Evolutionary conservation across 2,329 filamentous ascomycete genomes (phyloP), one percentile per base, ranked within the genome.

Genomic region (Westerdykella sp.): DNA sequence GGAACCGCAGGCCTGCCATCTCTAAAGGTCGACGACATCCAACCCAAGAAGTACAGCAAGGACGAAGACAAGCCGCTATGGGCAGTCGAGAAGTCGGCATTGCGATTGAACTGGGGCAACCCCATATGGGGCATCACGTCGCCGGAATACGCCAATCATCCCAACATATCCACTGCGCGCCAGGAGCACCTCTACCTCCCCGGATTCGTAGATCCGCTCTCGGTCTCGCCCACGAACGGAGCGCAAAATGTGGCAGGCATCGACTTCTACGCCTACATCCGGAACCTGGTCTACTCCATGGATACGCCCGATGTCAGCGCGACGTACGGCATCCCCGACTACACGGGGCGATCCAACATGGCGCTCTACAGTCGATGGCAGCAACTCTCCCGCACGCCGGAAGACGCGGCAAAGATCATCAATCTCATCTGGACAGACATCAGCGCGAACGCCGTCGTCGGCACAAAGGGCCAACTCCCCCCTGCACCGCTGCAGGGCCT

Each of bases 381-480:
- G 45, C 45, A 64, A 2, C 54, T 70, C 1, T 65, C 65, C 1
- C 25, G 37, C 1, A 56, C 52, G 1, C 45, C 64, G 0, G 43
- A 42, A 0, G 53, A 48, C 0, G 60, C 65, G 1, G 57, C 60
- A 0, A 50, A 56, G 10, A 72, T 74, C 7, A 51, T 72, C 10
- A 69, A 73, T 47, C 54, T 72, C 0, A 61, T 74, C 5, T 74
- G 69, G 66, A 74, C 71, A 0, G 71, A 75, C 43, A 42, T 70
- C 6, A 62, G 66, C 1, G 65, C 72, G 1, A 71, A 69, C n/a
- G 55, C 67, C 2, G 65, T 73, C 0, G 59, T 73, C 0, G 71
- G 72, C 5, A 72, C 67, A 1, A 65, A 41, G 40, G 37, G 47
- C 42, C 41, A 50, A 13, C 39, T 43, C 15, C 35, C 40, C 3